Evolutionary conservation across 805 yeast genomes (phyloP).

Genomic region (Nakazawaea ishiwadae): DNA sequence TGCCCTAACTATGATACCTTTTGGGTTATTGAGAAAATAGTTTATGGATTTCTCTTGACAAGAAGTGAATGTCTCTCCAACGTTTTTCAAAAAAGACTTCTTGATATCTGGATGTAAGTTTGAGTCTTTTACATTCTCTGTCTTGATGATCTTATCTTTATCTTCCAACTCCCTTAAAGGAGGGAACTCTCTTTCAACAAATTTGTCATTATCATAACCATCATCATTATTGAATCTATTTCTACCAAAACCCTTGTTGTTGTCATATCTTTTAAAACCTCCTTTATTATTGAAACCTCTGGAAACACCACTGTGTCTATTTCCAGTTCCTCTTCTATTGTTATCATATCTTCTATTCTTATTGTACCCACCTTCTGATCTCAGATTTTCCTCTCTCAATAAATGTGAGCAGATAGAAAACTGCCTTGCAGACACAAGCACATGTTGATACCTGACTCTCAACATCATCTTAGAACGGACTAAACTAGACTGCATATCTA

Average conservation of each 20-base stretch:
- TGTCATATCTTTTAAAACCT: neutral
- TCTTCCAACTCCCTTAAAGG: slow-evolving; percentile 10
- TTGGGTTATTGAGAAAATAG: slow-evolving; percentile 45
- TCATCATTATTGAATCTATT: neutral
- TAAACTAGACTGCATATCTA: no score
- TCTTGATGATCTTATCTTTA: slow-evolving; percentile 4
- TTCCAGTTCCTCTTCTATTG: neutral
- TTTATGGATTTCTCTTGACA: slow-evolving; percentile 64
- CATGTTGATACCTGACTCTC: no score
- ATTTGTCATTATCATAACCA: slow-evolving; percentile 1
- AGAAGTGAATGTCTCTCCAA: slow-evolving; percentile 53
- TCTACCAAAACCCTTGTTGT: neutral
- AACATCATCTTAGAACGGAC: no score
- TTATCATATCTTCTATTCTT: neutral
- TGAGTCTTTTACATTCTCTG: slow-evolving; percentile 21
- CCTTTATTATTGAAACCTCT: neutral
- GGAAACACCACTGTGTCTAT: neutral
- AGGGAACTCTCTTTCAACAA: slow-evolving; percentile 10
- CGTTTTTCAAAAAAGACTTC: slow-evolving; percentile 27
- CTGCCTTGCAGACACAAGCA: no score
- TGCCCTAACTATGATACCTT: slow-evolving; percentile 80
- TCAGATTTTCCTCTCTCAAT: no score
- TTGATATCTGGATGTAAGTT: slow-evolving; percentile 21
- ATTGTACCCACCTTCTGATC: neutral
- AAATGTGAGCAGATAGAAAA: no score